Evolutionary conservation across 1,284 basidiomycete genomes (phyloP), one percentile per base, ranked within the genome.

Genomic region (Phellinidium pouzarii): DNA sequence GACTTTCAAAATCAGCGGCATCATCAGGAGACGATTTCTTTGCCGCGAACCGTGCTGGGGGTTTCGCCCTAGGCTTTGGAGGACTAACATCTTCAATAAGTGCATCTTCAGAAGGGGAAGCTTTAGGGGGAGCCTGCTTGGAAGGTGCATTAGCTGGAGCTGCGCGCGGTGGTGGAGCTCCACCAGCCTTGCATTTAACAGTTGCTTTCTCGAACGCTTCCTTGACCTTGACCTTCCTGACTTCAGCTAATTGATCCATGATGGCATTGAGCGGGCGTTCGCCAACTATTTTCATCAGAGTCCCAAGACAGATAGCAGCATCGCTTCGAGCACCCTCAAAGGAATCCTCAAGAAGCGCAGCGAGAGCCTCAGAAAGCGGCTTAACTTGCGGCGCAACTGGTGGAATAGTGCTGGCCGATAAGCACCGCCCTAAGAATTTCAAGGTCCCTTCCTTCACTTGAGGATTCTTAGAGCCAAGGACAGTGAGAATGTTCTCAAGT

Each of bases 221-320:
- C 68, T 91, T 94, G 53, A 99, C 90, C 69, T 99, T 99, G 4
- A 74, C 78, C 69, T 94, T 95, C 59, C 94, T 79, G 36, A 97
- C 77, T 62, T 98, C 94, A 29, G 92, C 85, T 50, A 99, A 74
- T 23, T 78, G 74, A 58, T 98, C 95, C 72, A 98, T 80, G 31
- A 91, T 77, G 0, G 90, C 88, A 65, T 89, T 93, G 58, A 99
- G 79, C 9, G 90, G 85, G 25, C 96, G 77, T 67, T 99, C 95
- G 22, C 96, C 96, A 11, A 99, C 82, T 76, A 99, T 94, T 75
- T 93, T 97, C 91, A 96, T 95, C 59, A 99, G 71, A 0, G 86
- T 89, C 7, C 95, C 96, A 27, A 99, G 74, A 61, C 87, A 91
- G 34, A 80, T 78, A 0, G 94, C 94, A 14, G 94, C 91, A 53